Base-by-base conservation (phyloP, 148 eudicot species). In the Cornus florida region DNA sequence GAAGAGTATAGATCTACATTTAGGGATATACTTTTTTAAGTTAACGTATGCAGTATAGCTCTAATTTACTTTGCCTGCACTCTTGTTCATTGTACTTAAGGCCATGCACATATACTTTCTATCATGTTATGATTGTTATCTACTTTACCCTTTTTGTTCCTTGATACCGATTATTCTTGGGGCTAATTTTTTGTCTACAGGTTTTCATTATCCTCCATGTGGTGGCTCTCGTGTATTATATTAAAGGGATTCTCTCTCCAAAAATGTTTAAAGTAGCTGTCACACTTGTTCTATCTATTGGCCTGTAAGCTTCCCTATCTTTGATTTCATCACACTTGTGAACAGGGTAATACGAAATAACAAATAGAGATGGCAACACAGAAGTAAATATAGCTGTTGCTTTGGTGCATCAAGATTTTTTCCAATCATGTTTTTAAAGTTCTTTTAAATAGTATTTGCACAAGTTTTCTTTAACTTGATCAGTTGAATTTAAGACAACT, bases 181-280 rank as follows among this genome's bases (percentile, higher is more conserved):
- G 68, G 75, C 73, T 82, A 57, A 86, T 71, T 75, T 74, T 67
- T 48, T 38, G 8, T 78, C 10, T 87, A 72, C 93, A 95, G 98
- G 99, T 96, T 77, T 96, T 96, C 83, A 92, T 96, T 75, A 91
- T 96, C 75, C 85, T 95, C 85, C 97, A 96, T 77, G 98, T 96
- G 84, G 97, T 96, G 87, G 99, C 97, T 77, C 89, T 96, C 82
- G 97, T 91, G 70, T 89, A 93, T 83, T 92, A 93, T 76, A 91
- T 96, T 81, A 96, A 92, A 87, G 98, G 99, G 53, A 81, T 91
- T 70, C 94, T 96, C 79, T 75, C 97, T 33, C 97, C 97, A 33
- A 91, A 89, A 85, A 93, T 93, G 99, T 96, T 91, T 85, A 93
- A 92, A 92, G 93, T 93, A 59, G 99, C 98, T 75, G 97, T 88